Percentiles rank a stretch among this genome's conserved stretches.
phyloP scores from a whole-genome alignment of 2,329 filamentous ascomycete species.

The Amylocarpus encephaloides region DNA sequence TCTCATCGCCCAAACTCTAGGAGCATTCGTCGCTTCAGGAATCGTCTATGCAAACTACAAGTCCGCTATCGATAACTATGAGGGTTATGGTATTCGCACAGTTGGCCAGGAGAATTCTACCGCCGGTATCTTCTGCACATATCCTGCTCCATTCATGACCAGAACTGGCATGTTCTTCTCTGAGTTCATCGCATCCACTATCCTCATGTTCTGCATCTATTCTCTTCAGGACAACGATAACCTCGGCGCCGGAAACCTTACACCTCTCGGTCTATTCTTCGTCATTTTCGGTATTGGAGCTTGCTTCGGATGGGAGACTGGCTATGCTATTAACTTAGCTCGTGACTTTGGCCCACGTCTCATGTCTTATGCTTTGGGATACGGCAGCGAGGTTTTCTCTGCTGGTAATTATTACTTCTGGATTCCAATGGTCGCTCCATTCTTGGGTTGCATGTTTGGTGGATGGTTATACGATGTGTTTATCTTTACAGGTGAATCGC shows the following conservation, averaged over 20 bases:
- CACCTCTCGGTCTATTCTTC: constrained; percentile 61
- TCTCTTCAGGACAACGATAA: constrained; percentile 57
- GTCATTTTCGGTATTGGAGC: constrained; percentile 68
- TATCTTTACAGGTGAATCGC: constrained; percentile 35
- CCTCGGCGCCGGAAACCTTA: constrained; percentile 43
- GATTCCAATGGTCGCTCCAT: constrained; percentile 68
- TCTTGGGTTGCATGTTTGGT: constrained; percentile 57
- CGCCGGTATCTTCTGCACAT: constrained; percentile 68
- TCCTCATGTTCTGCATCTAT: constrained; percentile 69
- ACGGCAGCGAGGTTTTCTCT: constrained; percentile 61
- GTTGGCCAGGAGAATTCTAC: constrained; percentile 46
- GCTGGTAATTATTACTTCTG: constrained; percentile 67
- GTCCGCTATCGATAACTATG: constrained; percentile 59
- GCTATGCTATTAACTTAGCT: constrained; percentile 69
- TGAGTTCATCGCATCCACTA: constrained; percentile 60
- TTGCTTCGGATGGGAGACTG: constrained; percentile 71
- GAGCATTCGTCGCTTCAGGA: constrained; percentile 56
- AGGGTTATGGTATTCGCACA: constrained; percentile 58
- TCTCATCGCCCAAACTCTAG: constrained; percentile 57
- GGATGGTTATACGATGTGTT: constrained; percentile 63
- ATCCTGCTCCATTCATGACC: constrained; percentile 58
- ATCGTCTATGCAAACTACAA: constrained; percentile 52
- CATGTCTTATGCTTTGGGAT: constrained; percentile 61
- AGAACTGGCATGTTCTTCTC: constrained; percentile 64
- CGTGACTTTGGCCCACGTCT: constrained; percentile 64